phyloP scores from a whole-genome alignment of 2,329 filamentous ascomycete genomes.

The Botrytis byssoidea region DNA sequence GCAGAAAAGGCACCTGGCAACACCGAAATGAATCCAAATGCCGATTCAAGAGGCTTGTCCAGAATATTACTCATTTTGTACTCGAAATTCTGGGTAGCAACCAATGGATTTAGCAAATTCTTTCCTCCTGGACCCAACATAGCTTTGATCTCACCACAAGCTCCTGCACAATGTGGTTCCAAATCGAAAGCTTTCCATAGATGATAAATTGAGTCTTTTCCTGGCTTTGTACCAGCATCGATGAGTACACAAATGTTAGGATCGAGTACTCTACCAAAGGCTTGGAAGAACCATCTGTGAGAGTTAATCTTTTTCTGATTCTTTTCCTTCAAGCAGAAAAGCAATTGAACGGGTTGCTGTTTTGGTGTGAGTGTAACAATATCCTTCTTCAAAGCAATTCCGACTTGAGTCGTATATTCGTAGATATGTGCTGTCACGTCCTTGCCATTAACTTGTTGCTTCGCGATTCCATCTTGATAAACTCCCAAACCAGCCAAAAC shows the following conservation, averaged over 20 bases:
- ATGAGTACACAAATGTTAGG: slow-evolving; percentile 96
- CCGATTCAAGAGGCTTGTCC: slow-evolving; percentile 93
- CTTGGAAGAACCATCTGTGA: slow-evolving; percentile 99
- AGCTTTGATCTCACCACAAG: slow-evolving; percentile 95
- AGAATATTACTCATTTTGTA: slow-evolving; percentile 99
- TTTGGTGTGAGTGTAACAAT: slow-evolving; percentile 98
- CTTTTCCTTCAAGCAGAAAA: slow-evolving; percentile 97
- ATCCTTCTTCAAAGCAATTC: slow-evolving; percentile 92
- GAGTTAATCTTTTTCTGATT: slow-evolving; percentile 98
- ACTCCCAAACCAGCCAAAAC: slow-evolving; percentile 95
- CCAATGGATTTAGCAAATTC: slow-evolving; percentile 86
- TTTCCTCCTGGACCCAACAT: slow-evolving; percentile 85
- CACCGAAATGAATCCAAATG: slow-evolving; percentile 98
- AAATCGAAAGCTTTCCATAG: slow-evolving; percentile 99
- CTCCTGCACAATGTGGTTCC: slow-evolving; percentile 94
- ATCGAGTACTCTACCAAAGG: slow-evolving; percentile 86
- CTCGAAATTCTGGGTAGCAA: slow-evolving; percentile 97
- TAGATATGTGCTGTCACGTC: slow-evolving; percentile 97
- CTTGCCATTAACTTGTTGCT: slow-evolving; percentile 95
- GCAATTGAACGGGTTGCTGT: slow-evolving; percentile 98
- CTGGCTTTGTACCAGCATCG: slow-evolving; percentile 92
- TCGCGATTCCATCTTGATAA: slow-evolving; percentile 97
- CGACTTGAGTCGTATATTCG: slow-evolving; percentile 98
- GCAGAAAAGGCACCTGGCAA: slow-evolving; percentile 92
- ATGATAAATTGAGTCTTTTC: slow-evolving; percentile 86